These are phyloP conservation scores for Pholiota molesta DNA, from an alignment of 768 basidiomycete genomes.

Conservation along the genomic window DNA sequence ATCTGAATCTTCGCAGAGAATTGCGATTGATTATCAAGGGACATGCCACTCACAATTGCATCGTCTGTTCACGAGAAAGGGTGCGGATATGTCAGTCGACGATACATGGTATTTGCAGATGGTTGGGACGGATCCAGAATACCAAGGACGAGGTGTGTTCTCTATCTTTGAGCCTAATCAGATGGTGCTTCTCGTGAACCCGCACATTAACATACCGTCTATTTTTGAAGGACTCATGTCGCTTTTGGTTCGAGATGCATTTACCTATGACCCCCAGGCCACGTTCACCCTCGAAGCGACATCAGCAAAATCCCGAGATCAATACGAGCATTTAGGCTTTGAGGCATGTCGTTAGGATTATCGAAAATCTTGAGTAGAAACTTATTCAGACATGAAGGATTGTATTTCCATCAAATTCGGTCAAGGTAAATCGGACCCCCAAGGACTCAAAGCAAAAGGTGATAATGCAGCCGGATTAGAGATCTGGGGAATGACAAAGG, in stretches of 20 bases:
- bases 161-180: background rate
- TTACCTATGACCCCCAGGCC: slow-evolving; percentile 23
- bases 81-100: slow-evolving; percentile 22
- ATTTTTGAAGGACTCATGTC: slow-evolving; percentile 29
- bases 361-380: background rate
- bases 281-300: slow-evolving; percentile 32
- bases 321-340: slow-evolving; percentile 34
- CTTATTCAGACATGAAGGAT: slow-evolving; percentile 11
- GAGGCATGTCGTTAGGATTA: slow-evolving; percentile 21
- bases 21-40: slow-evolving; percentile 25
- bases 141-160: slow-evolving; percentile 29
- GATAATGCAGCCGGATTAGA: too few species aligned
- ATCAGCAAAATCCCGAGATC: slow-evolving; percentile 30
- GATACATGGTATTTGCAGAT: slow-evolving; percentile 33
- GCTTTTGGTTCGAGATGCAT: slow-evolving; percentile 30
- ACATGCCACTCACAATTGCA: slow-evolving; percentile 20
- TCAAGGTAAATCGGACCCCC: slow-evolving; percentile 6
- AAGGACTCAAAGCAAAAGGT: too few species aligned
- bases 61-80: slow-evolving; percentile 21
- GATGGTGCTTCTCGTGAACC: too few species aligned
- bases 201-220: background rate
- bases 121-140: slow-evolving; percentile 28
- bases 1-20: slow-evolving; percentile 10
- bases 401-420: slow-evolving; percentile 23
- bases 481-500: too few species aligned